phyloP scores from a whole-genome alignment of 73 alveolate species.

The Paramecium sexaurelia region DNA sequence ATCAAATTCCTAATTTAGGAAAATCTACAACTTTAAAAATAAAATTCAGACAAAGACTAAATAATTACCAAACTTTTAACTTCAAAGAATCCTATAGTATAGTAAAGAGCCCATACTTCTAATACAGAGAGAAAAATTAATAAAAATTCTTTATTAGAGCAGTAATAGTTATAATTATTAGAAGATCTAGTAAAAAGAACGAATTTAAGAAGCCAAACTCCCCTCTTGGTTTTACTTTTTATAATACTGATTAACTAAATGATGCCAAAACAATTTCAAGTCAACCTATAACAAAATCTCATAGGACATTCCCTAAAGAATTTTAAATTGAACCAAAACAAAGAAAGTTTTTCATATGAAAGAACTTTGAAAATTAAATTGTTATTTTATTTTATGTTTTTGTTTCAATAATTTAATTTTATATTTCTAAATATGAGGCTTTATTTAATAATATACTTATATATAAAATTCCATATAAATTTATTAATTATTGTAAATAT shows the following conservation, averaged over 20 bases:
- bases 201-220: neutral
- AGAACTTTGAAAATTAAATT: neutral
- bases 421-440: neutral
- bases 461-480: too few relatives aligned
- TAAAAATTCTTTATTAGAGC: neutral
- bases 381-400: neutral
- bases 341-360: neutral
- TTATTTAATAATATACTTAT: neutral
- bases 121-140: neutral
- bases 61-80: neutral
- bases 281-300: neutral
- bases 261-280: neutral
- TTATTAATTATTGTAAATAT: too few relatives aligned
- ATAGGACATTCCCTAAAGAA: neutral
- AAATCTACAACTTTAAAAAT: neutral
- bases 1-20: neutral
- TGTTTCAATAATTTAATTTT: neutral
- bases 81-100: neutral
- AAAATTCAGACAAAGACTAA: conserved; percentile 4
- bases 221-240: conserved; percentile 8
- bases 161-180: neutral
- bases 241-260: neutral
- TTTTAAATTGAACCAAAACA: neutral
- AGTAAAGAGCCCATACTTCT: neutral
- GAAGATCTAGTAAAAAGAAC: neutral